Percentiles rank a stretch among this genome's conserved stretches.
phyloP scores from a whole-genome alignment of 2,329 filamentous ascomycete genomes.

The Dryadomyces sulphureus region DNA sequence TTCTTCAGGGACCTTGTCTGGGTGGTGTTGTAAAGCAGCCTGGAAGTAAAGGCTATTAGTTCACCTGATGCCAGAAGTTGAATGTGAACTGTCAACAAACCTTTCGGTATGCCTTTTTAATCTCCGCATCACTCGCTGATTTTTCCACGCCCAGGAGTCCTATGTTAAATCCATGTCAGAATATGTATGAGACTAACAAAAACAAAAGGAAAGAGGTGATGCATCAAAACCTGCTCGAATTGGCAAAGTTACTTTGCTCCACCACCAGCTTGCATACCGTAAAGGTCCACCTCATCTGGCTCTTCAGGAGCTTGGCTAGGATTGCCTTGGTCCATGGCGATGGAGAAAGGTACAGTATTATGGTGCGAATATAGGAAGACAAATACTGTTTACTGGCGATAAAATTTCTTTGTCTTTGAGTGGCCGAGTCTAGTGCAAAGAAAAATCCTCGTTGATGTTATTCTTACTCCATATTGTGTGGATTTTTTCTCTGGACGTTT shows the following conservation, averaged over 20 bases:
- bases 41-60: slow-evolving; percentile 19
- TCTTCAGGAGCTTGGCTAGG: slow-evolving; percentile 11
- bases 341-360: neutral
- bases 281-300: slow-evolving; percentile 41
- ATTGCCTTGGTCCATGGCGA: slow-evolving; percentile 13
- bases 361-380: no score
- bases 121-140: slow-evolving; percentile 59
- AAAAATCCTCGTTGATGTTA: no score
- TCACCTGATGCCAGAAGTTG: neutral
- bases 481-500: neutral
- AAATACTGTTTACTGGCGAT: no score
- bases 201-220: neutral
- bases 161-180: slow-evolving; percentile 19
- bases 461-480: no score
- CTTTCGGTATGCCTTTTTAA: slow-evolving; percentile 95
- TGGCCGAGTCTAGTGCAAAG: no score
- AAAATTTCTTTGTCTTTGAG: no score
- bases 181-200: neutral
- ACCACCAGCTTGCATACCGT: slow-evolving; percentile 21
- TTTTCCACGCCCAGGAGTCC: slow-evolving; percentile 67
- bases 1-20: slow-evolving; percentile 85
- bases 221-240: neutral
- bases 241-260: neutral
- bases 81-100: slow-evolving; percentile 28
- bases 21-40: slow-evolving; percentile 79